Evolutionary conservation across 2,329 filamentous ascomycete genomes (phyloP).

Genomic region (Nigrospora osmanthi): DNA sequence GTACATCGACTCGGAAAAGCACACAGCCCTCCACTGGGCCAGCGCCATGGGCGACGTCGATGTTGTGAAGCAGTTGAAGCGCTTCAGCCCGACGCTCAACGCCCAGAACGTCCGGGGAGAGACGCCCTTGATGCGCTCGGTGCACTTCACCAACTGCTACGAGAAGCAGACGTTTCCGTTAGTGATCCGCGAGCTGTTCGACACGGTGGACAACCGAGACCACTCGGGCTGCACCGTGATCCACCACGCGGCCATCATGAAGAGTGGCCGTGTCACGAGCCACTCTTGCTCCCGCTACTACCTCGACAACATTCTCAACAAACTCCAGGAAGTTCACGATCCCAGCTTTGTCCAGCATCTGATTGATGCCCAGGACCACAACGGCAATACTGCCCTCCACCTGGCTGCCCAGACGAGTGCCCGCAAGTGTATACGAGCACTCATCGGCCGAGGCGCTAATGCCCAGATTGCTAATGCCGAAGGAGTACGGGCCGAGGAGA

Average conservation of each 20-base stretch:
- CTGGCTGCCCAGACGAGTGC: constrained; percentile 74
- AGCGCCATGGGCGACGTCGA: constrained; percentile 95
- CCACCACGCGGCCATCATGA: constrained; percentile 88
- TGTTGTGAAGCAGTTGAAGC: constrained; percentile 79
- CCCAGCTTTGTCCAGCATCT: constrained; percentile 70
- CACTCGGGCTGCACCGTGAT: constrained; percentile 80
- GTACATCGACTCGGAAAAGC: constrained; percentile 85
- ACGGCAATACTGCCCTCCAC: constrained; percentile 80
- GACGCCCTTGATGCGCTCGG: constrained; percentile 88
- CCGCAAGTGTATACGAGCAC: constrained; percentile 76
- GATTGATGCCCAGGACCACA: constrained; percentile 73
- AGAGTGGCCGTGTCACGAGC: constrained; percentile 71
- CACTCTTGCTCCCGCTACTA: constrained; percentile 90
- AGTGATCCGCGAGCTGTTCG: constrained; percentile 75
- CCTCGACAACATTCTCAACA: constrained; percentile 82
- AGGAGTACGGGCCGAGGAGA: constrained; percentile 75
- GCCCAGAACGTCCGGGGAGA: constrained; percentile 68
- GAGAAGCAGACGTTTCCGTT: constrained; percentile 86
- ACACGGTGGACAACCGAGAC: constrained; percentile 74
- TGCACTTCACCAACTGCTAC: constrained; percentile 94
- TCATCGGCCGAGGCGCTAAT: constrained; percentile 72
- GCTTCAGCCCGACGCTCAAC: constrained; percentile 67
- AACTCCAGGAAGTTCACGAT: constrained; percentile 69
- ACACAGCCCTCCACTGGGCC: constrained; percentile 94
- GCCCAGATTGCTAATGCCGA: constrained; percentile 77